A percentile compares a stretch with the other conserved stretches of the same genome.
phyloP scores from a whole-genome alignment of 2,329 filamentous ascomycete genomes.

The Colletotrichum cordylinicola region DNA sequence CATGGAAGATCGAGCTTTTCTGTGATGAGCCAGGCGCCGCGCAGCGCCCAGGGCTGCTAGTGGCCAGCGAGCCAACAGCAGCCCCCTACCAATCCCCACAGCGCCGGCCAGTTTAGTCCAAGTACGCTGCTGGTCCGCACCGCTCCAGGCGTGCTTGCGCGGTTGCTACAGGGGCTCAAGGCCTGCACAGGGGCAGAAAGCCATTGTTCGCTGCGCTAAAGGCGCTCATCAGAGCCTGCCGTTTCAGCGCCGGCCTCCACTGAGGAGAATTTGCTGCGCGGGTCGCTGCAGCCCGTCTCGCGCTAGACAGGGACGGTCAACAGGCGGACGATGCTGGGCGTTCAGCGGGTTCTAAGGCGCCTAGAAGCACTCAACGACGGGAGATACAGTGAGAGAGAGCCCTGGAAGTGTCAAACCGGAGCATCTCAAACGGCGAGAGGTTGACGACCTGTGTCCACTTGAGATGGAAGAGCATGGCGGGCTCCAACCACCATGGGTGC shows the following conservation, averaged over 20 bases:
- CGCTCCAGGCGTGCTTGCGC: conserved; percentile 7
- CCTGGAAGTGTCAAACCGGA: not conserved
- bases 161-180: not conserved
- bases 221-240: conserved; percentile 5
- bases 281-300: not conserved
- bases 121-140: not conserved
- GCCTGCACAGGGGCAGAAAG: not conserved
- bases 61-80: not conserved
- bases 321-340: not conserved
- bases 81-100: conserved; percentile 10
- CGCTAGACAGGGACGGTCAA: not conserved
- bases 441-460: not conserved
- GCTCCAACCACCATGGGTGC: not conserved
- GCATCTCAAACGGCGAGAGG: not conserved
- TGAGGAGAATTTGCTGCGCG: not conserved
- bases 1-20: conserved; percentile 19
- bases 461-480: conserved; percentile 1
- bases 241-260: conserved; percentile 9
- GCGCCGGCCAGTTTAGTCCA: not conserved
- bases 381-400: not conserved
- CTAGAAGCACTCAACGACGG: not conserved
- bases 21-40: not conserved
- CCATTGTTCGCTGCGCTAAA: conserved; percentile 9
- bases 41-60: not conserved
- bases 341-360: not conserved